Evolutionary conservation across 2,329 filamentous ascomycete genomes (phyloP), one percentile per base, ranked within the genome.

Genomic region (Incumbomyces lentus): DNA sequence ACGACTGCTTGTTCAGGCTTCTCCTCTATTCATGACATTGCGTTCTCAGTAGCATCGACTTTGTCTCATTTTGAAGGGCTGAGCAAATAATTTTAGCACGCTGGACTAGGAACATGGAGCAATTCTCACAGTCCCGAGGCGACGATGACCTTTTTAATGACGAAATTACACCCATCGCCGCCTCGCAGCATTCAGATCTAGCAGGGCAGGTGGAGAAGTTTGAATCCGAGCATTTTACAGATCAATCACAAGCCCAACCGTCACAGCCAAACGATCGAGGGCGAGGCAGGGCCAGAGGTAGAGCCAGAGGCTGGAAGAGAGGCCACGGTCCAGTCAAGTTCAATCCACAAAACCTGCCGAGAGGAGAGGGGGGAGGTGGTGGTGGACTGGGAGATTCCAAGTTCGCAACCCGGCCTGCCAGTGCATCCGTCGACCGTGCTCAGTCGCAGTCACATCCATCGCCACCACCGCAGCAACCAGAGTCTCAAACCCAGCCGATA

Each of bases 131-230:
- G 47, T 72, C 70, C 2, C 65, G 70, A 17, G 68, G 66, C 18
- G 66, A 64, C n/a, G 69, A 73, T 49, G 69, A 72, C 55, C 59
- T 73, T 6, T 73, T 73, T 49, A 68, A 71, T 51, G 70, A 73
- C 52, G 70, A 73, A 52, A 71, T 72, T 43, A 64, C 70, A 22
- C 70, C 70, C 2, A 60, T 72, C 22, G 55, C 57, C 19, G 53
- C 63, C 2, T 55, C 59, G 13, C 60, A 64, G 14, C 57, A 62
- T 6, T 30, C 47, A 13, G 51, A 45, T 31, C 52, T 56, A 18
- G 45, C 49, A 6, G n/a, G 41, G n/a, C 51, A 50, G 29, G 37
- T 49, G 6, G 47, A 53, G 17, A 45, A 54, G 38, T 36, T 52
- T 34, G 49, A 52, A 8, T 26, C 26, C 16, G 42, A 29, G 22